A percentile compares a stretch with the other conserved stretches of the same genome.
Evolutionary conservation across 495 filamentous ascomycete genomes (phyloP).

Genomic region (Hypoxylon lenormandii): DNA sequence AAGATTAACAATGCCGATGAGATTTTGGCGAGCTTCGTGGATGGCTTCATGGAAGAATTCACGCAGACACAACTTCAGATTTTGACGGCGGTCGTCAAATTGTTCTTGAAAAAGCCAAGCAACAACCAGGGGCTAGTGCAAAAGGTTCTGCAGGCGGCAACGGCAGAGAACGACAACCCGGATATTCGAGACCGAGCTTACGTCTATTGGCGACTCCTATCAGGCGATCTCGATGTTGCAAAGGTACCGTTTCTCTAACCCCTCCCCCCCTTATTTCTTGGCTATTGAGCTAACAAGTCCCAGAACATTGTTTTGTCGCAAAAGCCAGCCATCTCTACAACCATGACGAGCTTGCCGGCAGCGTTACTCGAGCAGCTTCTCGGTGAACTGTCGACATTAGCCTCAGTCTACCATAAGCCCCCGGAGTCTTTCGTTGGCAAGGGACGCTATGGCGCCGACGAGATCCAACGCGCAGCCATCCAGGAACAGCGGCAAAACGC

Average conservation of each 20-base stretch:
- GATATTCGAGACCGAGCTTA: constrained; percentile 97
- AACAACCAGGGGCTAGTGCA: constrained; percentile 88
- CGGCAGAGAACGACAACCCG: constrained; percentile 94
- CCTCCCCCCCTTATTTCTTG: neutral
- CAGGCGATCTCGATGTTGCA: constrained; percentile 87
- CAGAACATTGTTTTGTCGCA: constrained; percentile 91
- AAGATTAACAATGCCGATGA: constrained; percentile 98
- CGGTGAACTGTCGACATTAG: constrained; percentile 90
- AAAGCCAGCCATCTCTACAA: constrained; percentile 92
- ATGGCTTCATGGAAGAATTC: constrained; percentile 92
- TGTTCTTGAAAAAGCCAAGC: constrained; percentile 95
- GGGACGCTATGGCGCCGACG: constrained; percentile 91
- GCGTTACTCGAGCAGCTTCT: constrained; percentile 87
- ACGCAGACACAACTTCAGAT: constrained; percentile 96
- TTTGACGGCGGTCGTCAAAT: constrained; percentile 93
- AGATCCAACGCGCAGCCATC: constrained; percentile 93
- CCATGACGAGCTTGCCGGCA: constrained; percentile 86
- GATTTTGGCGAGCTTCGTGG: constrained; percentile 85
- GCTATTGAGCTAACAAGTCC: constrained; percentile 35
- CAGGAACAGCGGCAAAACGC: constrained; percentile 93
- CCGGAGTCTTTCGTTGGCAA: constrained; percentile 96
- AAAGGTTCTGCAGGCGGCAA: constrained; percentile 90
- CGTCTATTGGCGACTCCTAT: constrained; percentile 97
- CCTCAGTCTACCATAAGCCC: constrained; percentile 99
- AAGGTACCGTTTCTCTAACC: constrained; percentile 64